These are phyloP conservation scores for Phaffomyces thermotolerans DNA, from an alignment of 805 yeast genomes.

Conservation along the genomic window DNA sequence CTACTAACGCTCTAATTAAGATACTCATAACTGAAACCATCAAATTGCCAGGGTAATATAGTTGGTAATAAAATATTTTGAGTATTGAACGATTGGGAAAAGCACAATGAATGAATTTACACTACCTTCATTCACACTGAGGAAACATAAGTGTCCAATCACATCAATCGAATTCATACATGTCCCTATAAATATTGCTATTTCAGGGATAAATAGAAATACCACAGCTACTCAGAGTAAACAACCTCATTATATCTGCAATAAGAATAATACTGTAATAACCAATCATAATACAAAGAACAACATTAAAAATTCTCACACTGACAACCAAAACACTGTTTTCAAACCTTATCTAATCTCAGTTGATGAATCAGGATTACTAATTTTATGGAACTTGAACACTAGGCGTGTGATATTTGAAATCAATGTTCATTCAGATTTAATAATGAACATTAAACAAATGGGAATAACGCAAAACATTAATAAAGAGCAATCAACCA, in stretches of 20 bases:
- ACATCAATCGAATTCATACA: slow-evolving; percentile 22
- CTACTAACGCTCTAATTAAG: no score
- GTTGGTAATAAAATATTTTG: no score
- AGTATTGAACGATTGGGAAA: no score
- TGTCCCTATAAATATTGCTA: slow-evolving; percentile 5
- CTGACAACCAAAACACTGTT: background rate
- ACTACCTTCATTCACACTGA: slow-evolving; percentile 23
- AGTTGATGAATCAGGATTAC: slow-evolving; percentile 57
- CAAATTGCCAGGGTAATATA: no score
- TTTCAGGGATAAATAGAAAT: no score
- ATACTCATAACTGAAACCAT: no score
- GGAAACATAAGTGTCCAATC: slow-evolving; percentile 28
- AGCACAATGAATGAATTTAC: background rate
- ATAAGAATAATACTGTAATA: no score
- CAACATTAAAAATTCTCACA: no score
- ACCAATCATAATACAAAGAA: no score
- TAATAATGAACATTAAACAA: slow-evolving; percentile 44
- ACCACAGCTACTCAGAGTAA: no score
- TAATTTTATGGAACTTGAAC: slow-evolving; percentile 57
- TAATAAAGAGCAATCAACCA: no score
- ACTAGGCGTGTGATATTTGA: slow-evolving; percentile 47
- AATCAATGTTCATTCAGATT: slow-evolving; percentile 54
- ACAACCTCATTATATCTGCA: no score
- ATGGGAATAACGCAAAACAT: slow-evolving; percentile 25
- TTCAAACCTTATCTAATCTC: slow-evolving; percentile 37